Evolutionary conservation across 805 yeast genomes (phyloP).

Genomic region (Metschnikowia baotianmanensis): DNA sequence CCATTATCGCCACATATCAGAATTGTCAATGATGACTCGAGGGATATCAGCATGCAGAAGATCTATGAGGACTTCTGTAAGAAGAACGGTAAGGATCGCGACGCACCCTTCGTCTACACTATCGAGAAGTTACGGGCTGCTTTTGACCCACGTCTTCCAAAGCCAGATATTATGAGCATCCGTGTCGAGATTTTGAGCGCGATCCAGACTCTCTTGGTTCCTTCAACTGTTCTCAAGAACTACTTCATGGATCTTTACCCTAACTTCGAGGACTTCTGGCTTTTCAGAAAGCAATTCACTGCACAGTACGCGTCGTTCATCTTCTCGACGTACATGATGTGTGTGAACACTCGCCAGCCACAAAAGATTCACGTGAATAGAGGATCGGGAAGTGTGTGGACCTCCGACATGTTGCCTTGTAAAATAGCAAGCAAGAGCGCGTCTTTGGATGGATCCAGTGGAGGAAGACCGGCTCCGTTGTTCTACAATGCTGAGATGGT

Average conservation of each 20-base stretch:
- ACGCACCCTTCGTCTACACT: slow-evolving; percentile 85
- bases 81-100: slow-evolving; percentile 68
- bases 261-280: slow-evolving; percentile 92
- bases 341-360: slow-evolving; percentile 89
- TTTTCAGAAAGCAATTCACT: slow-evolving; percentile 92
- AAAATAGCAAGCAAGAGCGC: slow-evolving; percentile 60
- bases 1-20: slow-evolving; percentile 95
- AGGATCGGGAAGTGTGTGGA: slow-evolving; percentile 85
- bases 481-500: slow-evolving; percentile 91
- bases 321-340: slow-evolving; percentile 91
- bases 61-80: slow-evolving; percentile 88
- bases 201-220: slow-evolving; percentile 83
- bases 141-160: slow-evolving; percentile 87
- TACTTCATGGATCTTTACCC: slow-evolving; percentile 70
- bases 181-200: slow-evolving; percentile 90
- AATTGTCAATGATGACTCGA: slow-evolving; percentile 76
- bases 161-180: slow-evolving; percentile 85
- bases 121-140: slow-evolving; percentile 87
- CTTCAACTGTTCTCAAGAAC: slow-evolving; percentile 76
- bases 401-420: slow-evolving; percentile 93
- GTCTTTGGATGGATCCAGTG: slow-evolving; percentile 45
- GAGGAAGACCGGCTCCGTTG: slow-evolving; percentile 67
- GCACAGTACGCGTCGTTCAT: slow-evolving; percentile 92
- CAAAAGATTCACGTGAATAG: slow-evolving; percentile 84
- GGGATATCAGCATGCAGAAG: slow-evolving; percentile 72